Evolutionary conservation across 495 filamentous ascomycete genomes (phyloP).

Genomic region (Acidomyces sp.): DNA sequence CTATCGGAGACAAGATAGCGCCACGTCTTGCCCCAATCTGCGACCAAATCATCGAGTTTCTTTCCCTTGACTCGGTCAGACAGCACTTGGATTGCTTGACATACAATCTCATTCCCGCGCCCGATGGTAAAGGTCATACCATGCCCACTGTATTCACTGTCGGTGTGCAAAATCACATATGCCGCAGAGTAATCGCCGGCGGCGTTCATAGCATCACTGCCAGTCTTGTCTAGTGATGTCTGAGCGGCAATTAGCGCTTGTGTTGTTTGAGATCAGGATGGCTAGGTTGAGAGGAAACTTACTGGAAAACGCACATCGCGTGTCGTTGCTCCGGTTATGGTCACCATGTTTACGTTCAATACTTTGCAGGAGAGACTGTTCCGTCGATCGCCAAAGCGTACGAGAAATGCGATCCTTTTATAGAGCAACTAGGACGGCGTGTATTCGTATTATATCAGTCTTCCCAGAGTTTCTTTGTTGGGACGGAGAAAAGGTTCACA

Average conservation of each 20-base stretch:
- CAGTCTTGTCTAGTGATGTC: conserved; percentile 89
- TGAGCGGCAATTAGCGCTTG: conserved; percentile 19
- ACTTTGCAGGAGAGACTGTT: no score
- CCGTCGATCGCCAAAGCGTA: no score
- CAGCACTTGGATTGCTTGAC: conserved; percentile 65
- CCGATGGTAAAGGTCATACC: conserved; percentile 98
- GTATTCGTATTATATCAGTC: no score
- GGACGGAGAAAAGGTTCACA: no score
- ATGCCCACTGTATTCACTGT: conserved; percentile 60
- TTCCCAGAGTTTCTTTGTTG: no score
- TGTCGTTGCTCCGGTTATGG: conserved; percentile 66
- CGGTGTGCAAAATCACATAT: conserved; percentile 82
- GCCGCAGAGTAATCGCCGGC: conserved; percentile 86
- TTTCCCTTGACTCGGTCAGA: conserved; percentile 58
- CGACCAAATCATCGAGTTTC: conserved; percentile 59
- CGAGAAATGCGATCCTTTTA: no score
- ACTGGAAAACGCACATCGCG: conserved; percentile 84
- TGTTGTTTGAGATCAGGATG: neutral
- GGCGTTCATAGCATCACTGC: conserved; percentile 94
- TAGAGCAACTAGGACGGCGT: no score
- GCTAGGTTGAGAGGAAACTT: conserved; percentile 25
- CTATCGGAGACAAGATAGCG: conserved; percentile 68
- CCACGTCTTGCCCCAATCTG: conserved; percentile 52
- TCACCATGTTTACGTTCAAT: conserved; percentile 49
- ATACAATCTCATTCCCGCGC: conserved; percentile 89